Evolutionary conservation across 116 monocot species (phyloP).

Genomic region (Trichopus zeylanicus): DNA sequence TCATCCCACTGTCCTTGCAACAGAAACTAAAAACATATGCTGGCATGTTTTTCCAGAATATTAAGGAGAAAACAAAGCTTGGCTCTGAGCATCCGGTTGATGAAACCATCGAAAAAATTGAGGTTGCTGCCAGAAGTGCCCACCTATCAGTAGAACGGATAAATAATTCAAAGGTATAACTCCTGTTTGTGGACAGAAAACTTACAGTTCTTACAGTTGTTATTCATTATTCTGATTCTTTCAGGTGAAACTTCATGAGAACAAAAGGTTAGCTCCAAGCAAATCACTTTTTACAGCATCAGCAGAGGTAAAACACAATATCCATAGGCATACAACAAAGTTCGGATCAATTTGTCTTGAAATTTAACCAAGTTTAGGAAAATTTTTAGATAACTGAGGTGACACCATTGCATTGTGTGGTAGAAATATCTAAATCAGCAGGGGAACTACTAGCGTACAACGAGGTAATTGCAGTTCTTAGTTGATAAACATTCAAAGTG

Average conservation of each 20-base stretch:
- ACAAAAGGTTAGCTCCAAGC: constrained; percentile 20
- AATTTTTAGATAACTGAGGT: constrained; percentile 46
- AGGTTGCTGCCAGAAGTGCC: constrained; percentile 43
- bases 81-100: constrained; percentile 33
- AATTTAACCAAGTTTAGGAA: background rate
- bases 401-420: constrained; percentile 56
- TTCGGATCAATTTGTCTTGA: background rate
- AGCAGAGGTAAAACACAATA: constrained; percentile 49
- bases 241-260: constrained; percentile 49
- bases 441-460: constrained; percentile 44
- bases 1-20: background rate
- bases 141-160: constrained; percentile 40
- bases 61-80: constrained; percentile 46
- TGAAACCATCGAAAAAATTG: constrained; percentile 55
- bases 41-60: background rate
- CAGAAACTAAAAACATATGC: background rate
- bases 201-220: background rate
- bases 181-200: background rate
- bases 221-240: background rate
- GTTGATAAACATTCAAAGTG: background rate
- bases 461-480: constrained; percentile 29
- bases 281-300: constrained; percentile 36
- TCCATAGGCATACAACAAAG: background rate
- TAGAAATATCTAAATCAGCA: constrained; percentile 48
- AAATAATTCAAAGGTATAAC: constrained; percentile 37